Conservation (phyloP, 805 yeast species). For the Wickerhamomyces pijperi region DNA sequence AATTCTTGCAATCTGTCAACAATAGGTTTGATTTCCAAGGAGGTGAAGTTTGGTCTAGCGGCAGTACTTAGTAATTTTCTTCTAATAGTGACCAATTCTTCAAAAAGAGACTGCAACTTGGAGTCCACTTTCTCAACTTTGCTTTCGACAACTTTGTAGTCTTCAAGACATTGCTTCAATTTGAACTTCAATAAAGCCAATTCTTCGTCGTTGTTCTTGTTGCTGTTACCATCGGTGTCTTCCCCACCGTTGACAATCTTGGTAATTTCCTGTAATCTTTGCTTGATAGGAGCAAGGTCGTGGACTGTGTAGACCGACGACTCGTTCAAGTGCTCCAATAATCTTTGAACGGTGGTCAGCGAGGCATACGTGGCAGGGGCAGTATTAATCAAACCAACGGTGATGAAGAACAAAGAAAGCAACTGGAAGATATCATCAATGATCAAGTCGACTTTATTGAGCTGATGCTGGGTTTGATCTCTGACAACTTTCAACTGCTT, state of each 20-base stretch:
- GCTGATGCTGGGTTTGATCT: conserved; percentile 15
- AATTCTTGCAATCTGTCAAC: conserved; percentile 29
- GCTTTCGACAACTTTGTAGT: conserved; percentile 44
- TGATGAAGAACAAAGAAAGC: conserved; percentile 73
- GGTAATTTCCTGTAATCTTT: conserved; percentile 60
- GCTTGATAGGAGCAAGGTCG: conserved; percentile 70
- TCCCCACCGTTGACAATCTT: conserved; percentile 34
- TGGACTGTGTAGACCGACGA: conserved; percentile 73
- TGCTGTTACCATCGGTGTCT: not conserved
- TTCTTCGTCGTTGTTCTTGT: conserved; percentile 34
- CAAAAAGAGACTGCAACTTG: conserved; percentile 39
- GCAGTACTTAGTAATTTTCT: conserved; percentile 47
- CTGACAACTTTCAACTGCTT: conserved; percentile 39
- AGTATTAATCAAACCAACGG: conserved; percentile 81
- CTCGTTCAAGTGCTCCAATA: conserved; percentile 74
- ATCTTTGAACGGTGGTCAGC: conserved; percentile 71
- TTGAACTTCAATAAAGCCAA: conserved; percentile 53
- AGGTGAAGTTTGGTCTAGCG: conserved; percentile 23
- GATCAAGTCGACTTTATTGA: conserved; percentile 51
- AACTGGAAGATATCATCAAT: conserved; percentile 87
- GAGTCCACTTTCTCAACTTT: conserved; percentile 43
- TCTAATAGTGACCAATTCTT: conserved; percentile 51
- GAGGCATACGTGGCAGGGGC: conserved; percentile 95
- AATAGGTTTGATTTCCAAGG: conserved; percentile 23
- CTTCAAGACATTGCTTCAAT: conserved; percentile 48